Evolutionary conservation across 2,329 filamentous ascomycete genomes (phyloP).

Genomic region (Penicillium digitatum): DNA sequence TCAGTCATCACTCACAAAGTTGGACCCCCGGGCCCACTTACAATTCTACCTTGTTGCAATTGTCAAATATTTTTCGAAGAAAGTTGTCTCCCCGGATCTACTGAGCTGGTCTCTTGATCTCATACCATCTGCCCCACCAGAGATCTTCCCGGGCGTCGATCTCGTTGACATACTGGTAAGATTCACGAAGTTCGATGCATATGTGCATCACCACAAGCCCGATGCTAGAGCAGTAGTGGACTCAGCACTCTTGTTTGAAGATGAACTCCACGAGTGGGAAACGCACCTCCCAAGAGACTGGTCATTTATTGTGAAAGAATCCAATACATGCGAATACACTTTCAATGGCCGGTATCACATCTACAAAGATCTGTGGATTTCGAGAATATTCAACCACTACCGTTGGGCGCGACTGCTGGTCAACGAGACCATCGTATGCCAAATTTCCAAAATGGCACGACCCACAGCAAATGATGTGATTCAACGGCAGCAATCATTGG

Average conservation of each 20-base stretch:
- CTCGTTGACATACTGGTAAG: constrained; percentile 23
- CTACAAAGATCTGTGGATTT: constrained; percentile 23
- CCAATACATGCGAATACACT: constrained; percentile 8
- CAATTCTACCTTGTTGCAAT: constrained; percentile 19
- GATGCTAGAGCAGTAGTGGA: constrained; percentile 1
- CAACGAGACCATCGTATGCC: constrained; percentile 22
- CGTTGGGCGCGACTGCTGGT: constrained; percentile 20
- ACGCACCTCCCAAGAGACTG: constrained; percentile 15
- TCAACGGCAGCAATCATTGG: constrained; percentile 16
- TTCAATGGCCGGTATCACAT: constrained; percentile 22
- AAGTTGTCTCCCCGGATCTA: constrained; percentile 9
- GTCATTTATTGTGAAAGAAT: constrained; percentile 11
- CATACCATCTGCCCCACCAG: neutral
- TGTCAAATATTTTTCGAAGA: constrained; percentile 17
- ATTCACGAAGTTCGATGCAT: constrained; percentile 15
- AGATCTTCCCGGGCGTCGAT: constrained; percentile 10
- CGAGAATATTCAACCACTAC: constrained; percentile 22
- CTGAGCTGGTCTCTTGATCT: constrained; percentile 12
- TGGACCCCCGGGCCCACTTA: constrained; percentile 10
- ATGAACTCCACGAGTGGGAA: constrained; percentile 20
- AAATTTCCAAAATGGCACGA: constrained; percentile 4
- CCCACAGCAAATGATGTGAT: constrained; percentile 1
- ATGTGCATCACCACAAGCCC: constrained; percentile 1
- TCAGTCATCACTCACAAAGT: neutral
- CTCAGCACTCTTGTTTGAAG: constrained; percentile 13